Conservation (phyloP, 2,329 filamentous ascomycete genomes). For the Dactylella cylindrospora region DNA sequence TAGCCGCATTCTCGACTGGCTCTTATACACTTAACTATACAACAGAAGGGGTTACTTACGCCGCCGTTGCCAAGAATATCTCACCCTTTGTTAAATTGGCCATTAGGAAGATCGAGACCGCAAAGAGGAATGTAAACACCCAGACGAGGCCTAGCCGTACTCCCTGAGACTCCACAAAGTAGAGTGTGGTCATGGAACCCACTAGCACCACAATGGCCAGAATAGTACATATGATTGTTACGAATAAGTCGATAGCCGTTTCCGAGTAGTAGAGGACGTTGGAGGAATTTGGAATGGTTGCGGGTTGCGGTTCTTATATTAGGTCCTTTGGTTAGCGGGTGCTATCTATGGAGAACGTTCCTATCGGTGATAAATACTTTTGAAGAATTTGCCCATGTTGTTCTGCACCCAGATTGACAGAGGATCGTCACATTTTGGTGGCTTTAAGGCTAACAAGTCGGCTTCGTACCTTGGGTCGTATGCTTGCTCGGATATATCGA, state of each 20-base stretch:
- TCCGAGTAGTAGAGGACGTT: constrained; percentile 43
- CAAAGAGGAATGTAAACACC: constrained; percentile 49
- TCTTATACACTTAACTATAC: constrained; percentile 8
- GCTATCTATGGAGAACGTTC: neutral
- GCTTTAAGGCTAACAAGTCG: constrained; percentile 34
- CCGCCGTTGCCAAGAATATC: constrained; percentile 49
- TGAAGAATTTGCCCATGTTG: constrained; percentile 37
- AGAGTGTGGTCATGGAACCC: constrained; percentile 46
- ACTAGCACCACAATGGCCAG: constrained; percentile 45
- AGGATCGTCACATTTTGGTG: constrained; percentile 32
- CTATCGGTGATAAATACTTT: constrained; percentile 1
- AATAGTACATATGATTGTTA: constrained; percentile 45
- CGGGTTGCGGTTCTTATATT: constrained; percentile 19
- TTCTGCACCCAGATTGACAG: constrained; percentile 33
- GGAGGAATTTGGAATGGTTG: constrained; percentile 27
- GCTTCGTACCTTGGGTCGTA: constrained; percentile 27
- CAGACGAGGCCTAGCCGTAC: constrained; percentile 47
- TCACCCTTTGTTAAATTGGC: constrained; percentile 49
- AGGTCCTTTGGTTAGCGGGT: neutral
- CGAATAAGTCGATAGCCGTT: constrained; percentile 36
- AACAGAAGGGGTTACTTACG: constrained; percentile 47
- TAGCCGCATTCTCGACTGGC: neutral
- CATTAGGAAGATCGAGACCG: constrained; percentile 47
- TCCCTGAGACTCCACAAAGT: constrained; percentile 41
- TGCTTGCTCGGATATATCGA: constrained; percentile 33